A percentile compares a stretch with the other conserved stretches of the same genome.
phyloP scores from a whole-genome alignment of 805 yeast species.

The Starmerella geochares region DNA sequence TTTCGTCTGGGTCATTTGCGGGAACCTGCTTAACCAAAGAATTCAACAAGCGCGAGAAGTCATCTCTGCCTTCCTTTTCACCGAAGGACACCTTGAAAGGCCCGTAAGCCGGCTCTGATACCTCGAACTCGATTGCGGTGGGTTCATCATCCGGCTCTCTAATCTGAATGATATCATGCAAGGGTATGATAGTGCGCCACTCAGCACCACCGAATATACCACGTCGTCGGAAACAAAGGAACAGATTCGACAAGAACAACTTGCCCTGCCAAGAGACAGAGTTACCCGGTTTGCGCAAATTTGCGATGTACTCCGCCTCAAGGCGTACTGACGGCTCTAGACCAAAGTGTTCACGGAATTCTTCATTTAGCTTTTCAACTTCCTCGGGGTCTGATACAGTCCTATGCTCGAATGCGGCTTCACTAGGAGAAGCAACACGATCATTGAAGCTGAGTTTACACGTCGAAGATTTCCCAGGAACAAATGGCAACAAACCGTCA shows the following conservation, averaged over 20 bases:
- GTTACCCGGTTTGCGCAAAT: constrained; percentile 13
- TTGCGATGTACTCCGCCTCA: constrained; percentile 46
- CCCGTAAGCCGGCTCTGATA: constrained; percentile 18
- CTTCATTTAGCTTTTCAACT: constrained; percentile 41
- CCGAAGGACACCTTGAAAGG: constrained; percentile 10
- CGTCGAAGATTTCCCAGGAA: background rate
- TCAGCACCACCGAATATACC: constrained; percentile 52
- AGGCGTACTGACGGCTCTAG: constrained; percentile 43
- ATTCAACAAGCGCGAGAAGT: constrained; percentile 26
- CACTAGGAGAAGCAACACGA: background rate
- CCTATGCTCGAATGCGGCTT: background rate
- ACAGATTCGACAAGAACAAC: constrained; percentile 56
- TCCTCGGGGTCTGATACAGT: constrained; percentile 1
- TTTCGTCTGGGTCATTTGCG: background rate
- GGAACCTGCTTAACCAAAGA: constrained; percentile 34
- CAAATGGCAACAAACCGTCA: constrained; percentile 1
- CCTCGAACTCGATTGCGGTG: constrained; percentile 12
- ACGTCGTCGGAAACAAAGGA: constrained; percentile 70
- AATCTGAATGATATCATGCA: constrained; percentile 41
- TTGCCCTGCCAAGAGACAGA: constrained; percentile 43
- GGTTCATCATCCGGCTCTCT: background rate
- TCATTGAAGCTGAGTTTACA: constrained; percentile 6
- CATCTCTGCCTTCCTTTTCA: background rate
- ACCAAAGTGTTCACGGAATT: constrained; percentile 59
- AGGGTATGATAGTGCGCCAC: constrained; percentile 71